These are phyloP conservation scores for Chlamydomonas asymmetrica DNA, from an alignment of 139 green algal species.

Conservation along the genomic window DNA sequence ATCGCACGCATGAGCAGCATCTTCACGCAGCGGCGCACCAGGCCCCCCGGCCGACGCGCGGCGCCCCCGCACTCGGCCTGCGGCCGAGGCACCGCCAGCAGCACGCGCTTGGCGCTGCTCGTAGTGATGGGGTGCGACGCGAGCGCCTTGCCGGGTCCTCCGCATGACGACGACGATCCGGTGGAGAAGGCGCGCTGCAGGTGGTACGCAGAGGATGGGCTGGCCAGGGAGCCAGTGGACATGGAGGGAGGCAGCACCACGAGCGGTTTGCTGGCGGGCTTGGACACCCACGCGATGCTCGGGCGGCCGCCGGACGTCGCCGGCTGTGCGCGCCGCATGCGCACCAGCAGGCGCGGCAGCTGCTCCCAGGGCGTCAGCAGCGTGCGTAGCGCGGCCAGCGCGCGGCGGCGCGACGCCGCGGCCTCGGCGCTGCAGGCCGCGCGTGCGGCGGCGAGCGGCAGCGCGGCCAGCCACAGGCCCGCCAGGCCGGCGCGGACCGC, in stretches of 20 bases:
- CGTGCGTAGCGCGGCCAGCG: neutral
- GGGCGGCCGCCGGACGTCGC: neutral
- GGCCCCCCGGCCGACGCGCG: neutral
- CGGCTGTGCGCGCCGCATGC: neutral
- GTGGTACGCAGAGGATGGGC: too few species aligned
- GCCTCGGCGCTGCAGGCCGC: neutral
- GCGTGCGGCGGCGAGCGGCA: neutral
- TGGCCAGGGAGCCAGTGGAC: too few species aligned
- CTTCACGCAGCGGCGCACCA: neutral
- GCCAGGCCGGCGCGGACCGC: neutral
- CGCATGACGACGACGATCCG: too few species aligned
- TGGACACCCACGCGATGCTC: neutral
- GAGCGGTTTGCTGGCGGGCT: too few species aligned
- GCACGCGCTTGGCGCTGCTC: neutral
- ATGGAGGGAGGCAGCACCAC: too few species aligned
- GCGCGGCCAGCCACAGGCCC: neutral
- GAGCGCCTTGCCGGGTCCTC: too few species aligned
- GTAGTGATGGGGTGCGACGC: neutral
- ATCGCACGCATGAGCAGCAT: slow-evolving; percentile 10
- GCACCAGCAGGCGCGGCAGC: neutral
- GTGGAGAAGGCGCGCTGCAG: too few species aligned
- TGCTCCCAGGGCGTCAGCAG: slow-evolving; percentile 18
- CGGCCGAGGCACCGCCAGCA: slow-evolving; percentile 3
- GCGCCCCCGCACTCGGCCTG: neutral
- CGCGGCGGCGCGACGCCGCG: too few species aligned